Evolutionary conservation across 2,329 filamentous ascomycete genomes (phyloP), one percentile per base, ranked within the genome.

Genomic region (Magnaporthiopsis incrustans): DNA sequence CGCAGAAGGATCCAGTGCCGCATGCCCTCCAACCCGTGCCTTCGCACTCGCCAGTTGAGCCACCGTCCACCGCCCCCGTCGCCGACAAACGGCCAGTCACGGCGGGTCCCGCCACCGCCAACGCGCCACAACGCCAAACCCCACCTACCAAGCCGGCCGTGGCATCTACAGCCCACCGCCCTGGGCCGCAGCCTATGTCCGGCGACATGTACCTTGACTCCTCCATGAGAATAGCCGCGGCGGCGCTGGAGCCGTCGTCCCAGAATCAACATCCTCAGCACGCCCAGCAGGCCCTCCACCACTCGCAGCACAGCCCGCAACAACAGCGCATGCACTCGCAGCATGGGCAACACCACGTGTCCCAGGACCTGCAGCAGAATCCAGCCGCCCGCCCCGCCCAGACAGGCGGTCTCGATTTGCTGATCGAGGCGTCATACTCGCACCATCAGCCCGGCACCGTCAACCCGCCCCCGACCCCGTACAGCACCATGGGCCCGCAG

Each of bases 341-440:
- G 27, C 64, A 63, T 18, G 57, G 57, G 18, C 59, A 57, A 26
- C 60, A 61, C 18, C 33, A 61, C 38, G 27, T 44, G 12, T 27
- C 33, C n/a, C 60, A 61, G 11, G n/a, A 62, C 12, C 27, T 18
- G 18, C 57, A 59, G 18, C 57, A 59, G 27, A 7, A 56, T 26
- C 6, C 12, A 27, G 61, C 33, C 59, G 12, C 57, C 32, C 56
- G 44, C 30, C n/a, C 10, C 60, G n/a, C 32, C 59, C 18, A 59
- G 50, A 30, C 59, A n/a, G 44, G 44, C 53, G 50, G 59, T 4
- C 71, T 79, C 58, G 71, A 73, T 57, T 74, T 79, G 72, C 70
- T 78, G 12, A 73, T 78, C 25, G 74, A 75, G 26, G 72, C 73
- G 3, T 78, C 64, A 44, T 61, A 65, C 50, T 57, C 75, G 22